Conservation (phyloP, 768 basidiomycete genomes). For the Amanita rimosa region DNA sequence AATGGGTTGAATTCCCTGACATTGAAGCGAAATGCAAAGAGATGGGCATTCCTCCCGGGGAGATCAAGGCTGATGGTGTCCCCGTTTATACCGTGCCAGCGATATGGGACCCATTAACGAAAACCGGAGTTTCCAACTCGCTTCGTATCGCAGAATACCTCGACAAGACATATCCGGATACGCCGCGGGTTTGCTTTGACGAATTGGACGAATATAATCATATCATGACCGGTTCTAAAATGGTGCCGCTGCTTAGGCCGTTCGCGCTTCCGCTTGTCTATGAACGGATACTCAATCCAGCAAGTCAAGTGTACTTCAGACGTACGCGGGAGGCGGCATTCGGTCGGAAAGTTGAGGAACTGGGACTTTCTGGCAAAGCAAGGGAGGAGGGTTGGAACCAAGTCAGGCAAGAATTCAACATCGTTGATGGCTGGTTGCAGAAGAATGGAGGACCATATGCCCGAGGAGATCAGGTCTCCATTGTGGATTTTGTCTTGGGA, state of each 20-base stretch:
- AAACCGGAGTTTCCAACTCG: conserved; percentile 26
- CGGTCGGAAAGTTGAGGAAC: conserved; percentile 4
- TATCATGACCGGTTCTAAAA: not conserved
- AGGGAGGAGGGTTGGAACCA: conserved; percentile 3
- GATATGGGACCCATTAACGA: conserved; percentile 33
- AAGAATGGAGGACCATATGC: conserved; percentile 6
- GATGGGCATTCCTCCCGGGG: conserved; percentile 20
- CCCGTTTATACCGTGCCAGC: conserved; percentile 31
- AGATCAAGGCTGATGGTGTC: conserved; percentile 17
- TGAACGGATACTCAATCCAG: conserved; percentile 2
- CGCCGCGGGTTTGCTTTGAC: conserved; percentile 20
- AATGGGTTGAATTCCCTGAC: conserved; percentile 41
- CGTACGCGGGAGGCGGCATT: conserved; percentile 5
- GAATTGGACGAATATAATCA: conserved; percentile 3
- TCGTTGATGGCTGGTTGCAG: conserved; percentile 3
- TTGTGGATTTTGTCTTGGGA: conserved; percentile 8
- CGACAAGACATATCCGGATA: conserved; percentile 33
- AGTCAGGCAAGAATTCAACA: conserved; percentile 6
- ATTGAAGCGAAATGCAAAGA: conserved; percentile 22
- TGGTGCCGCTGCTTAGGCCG: not conserved
- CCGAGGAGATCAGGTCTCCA: conserved; percentile 4
- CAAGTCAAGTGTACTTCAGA: conserved; percentile 8
- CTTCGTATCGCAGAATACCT: conserved; percentile 34
- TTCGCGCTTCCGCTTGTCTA: conserved; percentile 5
- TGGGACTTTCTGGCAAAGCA: not conserved